These are phyloP conservation scores for Homolaphlyctis polyrhiza DNA, from an alignment of 371 early-diverging fungal species.

Conservation along the genomic window DNA sequence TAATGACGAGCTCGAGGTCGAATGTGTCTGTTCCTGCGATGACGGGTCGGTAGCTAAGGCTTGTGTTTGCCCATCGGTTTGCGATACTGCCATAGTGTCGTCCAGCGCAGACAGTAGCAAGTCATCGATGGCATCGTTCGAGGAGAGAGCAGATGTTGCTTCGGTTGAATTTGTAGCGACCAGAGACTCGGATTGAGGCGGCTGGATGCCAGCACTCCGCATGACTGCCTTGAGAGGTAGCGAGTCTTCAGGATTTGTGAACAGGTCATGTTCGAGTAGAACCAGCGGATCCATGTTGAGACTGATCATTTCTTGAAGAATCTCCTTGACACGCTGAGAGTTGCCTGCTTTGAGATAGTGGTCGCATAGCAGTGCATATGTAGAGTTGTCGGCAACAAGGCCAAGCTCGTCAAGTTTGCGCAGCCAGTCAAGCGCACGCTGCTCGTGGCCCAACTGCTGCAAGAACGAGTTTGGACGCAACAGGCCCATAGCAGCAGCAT, in stretches of 20 bases:
- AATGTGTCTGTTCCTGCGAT: too few species aligned
- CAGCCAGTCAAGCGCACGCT: neutral
- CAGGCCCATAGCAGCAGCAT: neutral
- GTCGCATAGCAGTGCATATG: neutral
- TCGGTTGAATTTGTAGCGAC: neutral
- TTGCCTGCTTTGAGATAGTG: constrained; percentile 41
- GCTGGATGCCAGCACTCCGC: constrained; percentile 15
- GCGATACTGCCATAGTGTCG: constrained; percentile 6
- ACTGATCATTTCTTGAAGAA: constrained; percentile 58
- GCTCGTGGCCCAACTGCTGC: neutral
- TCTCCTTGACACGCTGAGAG: constrained; percentile 51
- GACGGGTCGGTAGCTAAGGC: constrained; percentile 2
- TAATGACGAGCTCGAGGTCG: too few species aligned
- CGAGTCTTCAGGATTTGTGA: constrained; percentile 33
- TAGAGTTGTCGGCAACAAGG: neutral
- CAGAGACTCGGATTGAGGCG: neutral
- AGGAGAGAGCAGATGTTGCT: neutral
- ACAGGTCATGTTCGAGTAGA: constrained; percentile 26
- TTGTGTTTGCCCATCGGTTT: constrained; percentile 1
- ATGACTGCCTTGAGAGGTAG: constrained; percentile 24
- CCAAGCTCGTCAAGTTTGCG: neutral
- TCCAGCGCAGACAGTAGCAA: constrained; percentile 30
- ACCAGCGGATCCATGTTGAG: constrained; percentile 28
- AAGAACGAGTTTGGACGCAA: neutral
- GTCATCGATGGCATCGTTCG: constrained; percentile 9